These are phyloP conservation scores for Rhodotorula graminis DNA, from an alignment of 768 basidiomycete species.

Conservation along the genomic window DNA sequence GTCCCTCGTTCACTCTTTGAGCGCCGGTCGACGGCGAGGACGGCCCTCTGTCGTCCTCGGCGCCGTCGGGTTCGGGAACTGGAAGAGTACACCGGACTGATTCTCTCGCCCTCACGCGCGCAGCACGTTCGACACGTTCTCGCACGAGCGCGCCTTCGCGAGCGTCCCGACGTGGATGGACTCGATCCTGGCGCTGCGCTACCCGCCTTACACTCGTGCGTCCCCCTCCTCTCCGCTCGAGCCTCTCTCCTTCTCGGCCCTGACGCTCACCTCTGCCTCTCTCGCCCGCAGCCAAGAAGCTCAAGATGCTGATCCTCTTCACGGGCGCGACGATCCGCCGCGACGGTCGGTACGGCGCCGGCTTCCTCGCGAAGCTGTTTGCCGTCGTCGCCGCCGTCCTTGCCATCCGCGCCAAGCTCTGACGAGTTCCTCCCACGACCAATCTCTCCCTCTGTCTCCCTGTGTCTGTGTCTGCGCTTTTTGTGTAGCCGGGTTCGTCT, in stretches of 20 bases:
- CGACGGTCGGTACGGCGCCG: neutral
- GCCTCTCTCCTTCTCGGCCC: too few species aligned
- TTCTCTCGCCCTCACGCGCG: neutral
- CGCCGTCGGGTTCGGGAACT: too few species aligned
- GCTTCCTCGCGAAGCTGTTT: conserved; percentile 8
- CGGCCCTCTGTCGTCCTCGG: too few species aligned
- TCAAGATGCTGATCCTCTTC: conserved; percentile 19
- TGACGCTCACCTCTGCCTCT: neutral
- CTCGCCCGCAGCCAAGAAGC: conserved; percentile 7
- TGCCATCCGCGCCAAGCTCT: neutral
- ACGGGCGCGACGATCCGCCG: conserved; percentile 13
- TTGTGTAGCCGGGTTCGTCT: too few species aligned
- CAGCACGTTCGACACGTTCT: conserved; percentile 37
- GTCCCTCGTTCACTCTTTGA: conserved; percentile 43
- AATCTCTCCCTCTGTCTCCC: too few species aligned
- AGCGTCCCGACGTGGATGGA: conserved; percentile 38
- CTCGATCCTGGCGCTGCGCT: conserved; percentile 23
- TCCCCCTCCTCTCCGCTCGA: neutral
- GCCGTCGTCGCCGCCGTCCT: neutral
- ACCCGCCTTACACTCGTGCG: conserved; percentile 37
- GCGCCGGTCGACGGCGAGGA: neutral
- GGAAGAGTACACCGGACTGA: neutral
- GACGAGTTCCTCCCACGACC: neutral
- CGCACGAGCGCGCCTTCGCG: conserved; percentile 30
- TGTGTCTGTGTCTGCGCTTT: too few species aligned